phyloP scores from a whole-genome alignment of 2,329 filamentous ascomycete species.

The Parastagonospora nodorum region DNA sequence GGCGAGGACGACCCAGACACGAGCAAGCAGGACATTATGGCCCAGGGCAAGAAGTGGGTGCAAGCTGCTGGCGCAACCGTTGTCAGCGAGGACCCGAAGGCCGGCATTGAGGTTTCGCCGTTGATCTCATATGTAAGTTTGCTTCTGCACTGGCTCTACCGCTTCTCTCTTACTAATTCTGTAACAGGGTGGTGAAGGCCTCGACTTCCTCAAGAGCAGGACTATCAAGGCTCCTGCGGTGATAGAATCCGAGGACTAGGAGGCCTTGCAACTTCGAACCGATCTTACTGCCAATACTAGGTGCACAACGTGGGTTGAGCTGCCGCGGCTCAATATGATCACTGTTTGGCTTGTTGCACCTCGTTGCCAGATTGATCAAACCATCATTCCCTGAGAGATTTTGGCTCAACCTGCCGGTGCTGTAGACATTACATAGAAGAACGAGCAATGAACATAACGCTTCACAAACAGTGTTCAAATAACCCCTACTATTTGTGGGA shows the following conservation, averaged over 20 bases:
- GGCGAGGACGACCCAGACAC: constrained; percentile 95
- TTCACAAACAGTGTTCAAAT: background rate
- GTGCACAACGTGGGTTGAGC: background rate
- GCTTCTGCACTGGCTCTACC: background rate
- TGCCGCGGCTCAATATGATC: too few species aligned
- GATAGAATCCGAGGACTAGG: constrained; percentile 63
- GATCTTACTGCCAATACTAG: background rate
- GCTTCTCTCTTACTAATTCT: background rate
- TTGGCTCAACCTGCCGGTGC: background rate
- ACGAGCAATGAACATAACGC: background rate
- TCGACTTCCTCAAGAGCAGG: constrained; percentile 64
- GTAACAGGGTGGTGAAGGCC: constrained; percentile 63
- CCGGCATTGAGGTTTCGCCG: constrained; percentile 87
- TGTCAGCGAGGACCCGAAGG: constrained; percentile 59
- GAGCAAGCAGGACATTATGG: constrained; percentile 86
- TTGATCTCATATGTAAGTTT: constrained; percentile 90
- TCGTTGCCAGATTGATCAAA: too few species aligned
- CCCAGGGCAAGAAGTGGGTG: constrained; percentile 86
- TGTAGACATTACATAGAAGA: background rate
- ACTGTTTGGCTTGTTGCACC: too few species aligned
- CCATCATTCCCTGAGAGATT: too few species aligned
- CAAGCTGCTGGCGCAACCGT: constrained; percentile 78
- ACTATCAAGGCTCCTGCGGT: constrained; percentile 68
- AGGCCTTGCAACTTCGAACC: constrained; percentile 2
- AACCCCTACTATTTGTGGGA: constrained; percentile 2